Percentiles rank a stretch among this genome's conserved stretches.
Evolutionary conservation across 768 basidiomycete species (phyloP).

Genomic region (Hericium alpestre): DNA sequence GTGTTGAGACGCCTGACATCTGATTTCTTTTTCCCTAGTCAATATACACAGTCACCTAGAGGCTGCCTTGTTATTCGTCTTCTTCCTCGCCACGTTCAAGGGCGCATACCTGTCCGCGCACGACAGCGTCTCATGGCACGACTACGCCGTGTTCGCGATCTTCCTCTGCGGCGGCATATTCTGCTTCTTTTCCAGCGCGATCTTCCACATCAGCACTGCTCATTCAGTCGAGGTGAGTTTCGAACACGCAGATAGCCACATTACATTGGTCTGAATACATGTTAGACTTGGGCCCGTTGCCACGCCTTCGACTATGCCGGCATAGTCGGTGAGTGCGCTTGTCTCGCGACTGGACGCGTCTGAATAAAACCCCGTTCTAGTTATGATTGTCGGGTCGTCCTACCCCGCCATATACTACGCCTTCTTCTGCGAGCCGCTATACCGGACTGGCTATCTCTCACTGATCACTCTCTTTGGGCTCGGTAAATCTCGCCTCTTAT

Average conservation of each 20-base stretch:
- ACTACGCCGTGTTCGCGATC: constrained; percentile 45
- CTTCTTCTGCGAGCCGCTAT: constrained; percentile 54
- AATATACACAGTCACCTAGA: constrained; percentile 81
- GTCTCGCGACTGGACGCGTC: background rate
- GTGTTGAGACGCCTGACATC: background rate
- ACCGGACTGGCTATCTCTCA: constrained; percentile 45
- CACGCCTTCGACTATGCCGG: constrained; percentile 71
- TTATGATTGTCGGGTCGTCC: constrained; percentile 70
- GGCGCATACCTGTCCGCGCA: constrained; percentile 39
- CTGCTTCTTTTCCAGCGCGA: constrained; percentile 62
- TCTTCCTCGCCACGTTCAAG: constrained; percentile 44
- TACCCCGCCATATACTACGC: constrained; percentile 70
- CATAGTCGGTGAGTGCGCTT: constrained; percentile 44
- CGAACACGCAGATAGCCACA: background rate
- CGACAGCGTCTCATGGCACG: constrained; percentile 47
- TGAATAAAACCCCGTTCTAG: constrained; percentile 15
- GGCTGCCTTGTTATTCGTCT: constrained; percentile 52
- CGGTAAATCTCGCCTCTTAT: constrained; percentile 31
- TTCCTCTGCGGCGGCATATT: constrained; percentile 66
- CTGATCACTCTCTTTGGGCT: constrained; percentile 41
- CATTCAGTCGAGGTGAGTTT: constrained; percentile 58
- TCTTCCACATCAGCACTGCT: constrained; percentile 62
- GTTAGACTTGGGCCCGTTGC: constrained; percentile 48
- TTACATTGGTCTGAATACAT: background rate
- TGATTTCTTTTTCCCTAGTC: constrained; percentile 31